Base-by-base conservation (phyloP, 83 land plant genomes). In the Diphasiastrum complanatum region DNA sequence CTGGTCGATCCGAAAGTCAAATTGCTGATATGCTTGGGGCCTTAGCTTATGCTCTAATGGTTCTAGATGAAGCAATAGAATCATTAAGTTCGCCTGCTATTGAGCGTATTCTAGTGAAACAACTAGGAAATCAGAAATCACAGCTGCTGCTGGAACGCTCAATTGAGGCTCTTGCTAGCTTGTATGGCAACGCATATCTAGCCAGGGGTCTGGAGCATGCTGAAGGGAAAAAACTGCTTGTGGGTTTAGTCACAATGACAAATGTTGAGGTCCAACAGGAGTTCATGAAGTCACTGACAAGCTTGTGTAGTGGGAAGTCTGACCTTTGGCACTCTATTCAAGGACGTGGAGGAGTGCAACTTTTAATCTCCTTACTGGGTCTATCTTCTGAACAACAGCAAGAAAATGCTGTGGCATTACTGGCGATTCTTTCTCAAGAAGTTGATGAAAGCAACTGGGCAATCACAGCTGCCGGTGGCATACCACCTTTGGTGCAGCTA, bases 361-460 rank as follows among this genome's bases (percentile, higher is more conserved):
- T 95, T 14, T 79, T 95, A 60, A 95, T 95, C 40, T 95, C 99
- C 1, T 81, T 95, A 48, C 87, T 95, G 66, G 99, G 99, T 1
- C 87, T 89, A 45, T 84, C 87, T 24, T 79, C 90, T 26, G 99
- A 93, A 64, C 99, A 89, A 54, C 96, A 93, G 69, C 99, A 93
- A 67, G 99, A 93, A 66, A 85, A 87, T 75, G 81, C 97, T 27
- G 96, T 90, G 63, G 84, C 99, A 34, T 45, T 93, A 51, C 99
- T 93, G 57, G 78, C 82, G 51, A 80, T 93, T 30, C 37, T 93
- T 47, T 85, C 96, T 1, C 74, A 81, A 67, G 99, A 93, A 59
- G 79, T 90, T 63, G 99, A 93, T 76, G 92, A 86, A 53, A 85
- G 97, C 73, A 93, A 89, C 66, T 93, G 99, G 99, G 91, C 96